These are phyloP conservation scores for Bryum argenteum DNA, from an alignment of 225 moss, liverwort and hornwort genomes.

Conservation along the genomic window DNA sequence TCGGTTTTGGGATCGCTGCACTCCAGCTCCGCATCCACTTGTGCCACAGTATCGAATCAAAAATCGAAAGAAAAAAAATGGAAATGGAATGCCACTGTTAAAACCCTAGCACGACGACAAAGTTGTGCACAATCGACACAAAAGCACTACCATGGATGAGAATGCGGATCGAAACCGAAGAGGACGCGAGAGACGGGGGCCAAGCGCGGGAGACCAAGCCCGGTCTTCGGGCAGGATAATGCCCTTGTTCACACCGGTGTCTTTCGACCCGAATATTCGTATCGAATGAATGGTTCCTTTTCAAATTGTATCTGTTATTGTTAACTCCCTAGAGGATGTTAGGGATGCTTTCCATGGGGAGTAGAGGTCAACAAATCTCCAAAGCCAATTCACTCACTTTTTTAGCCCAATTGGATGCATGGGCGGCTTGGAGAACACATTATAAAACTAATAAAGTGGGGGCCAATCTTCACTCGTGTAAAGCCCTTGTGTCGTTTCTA, in stretches of 20 bases:
- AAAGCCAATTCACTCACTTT: no score
- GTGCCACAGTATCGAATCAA: not conserved
- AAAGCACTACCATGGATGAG: not conserved
- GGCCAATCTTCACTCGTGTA: no score
- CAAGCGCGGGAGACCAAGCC: slow-evolving; percentile 8
- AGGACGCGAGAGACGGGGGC: not conserved
- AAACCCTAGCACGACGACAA: slow-evolving; percentile 10
- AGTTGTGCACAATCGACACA: not conserved
- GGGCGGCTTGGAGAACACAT: no score
- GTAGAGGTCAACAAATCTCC: no score
- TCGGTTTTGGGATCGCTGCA: not conserved
- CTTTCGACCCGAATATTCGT: not conserved
- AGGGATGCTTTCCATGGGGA: no score
- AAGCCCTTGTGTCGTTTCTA: no score
- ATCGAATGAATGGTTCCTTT: no score
- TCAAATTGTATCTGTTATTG: no score
- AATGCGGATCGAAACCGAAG: not conserved
- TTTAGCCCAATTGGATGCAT: no score
- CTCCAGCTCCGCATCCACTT: slow-evolving; percentile 19
- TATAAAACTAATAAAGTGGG: no score
- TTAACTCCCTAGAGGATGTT: no score
- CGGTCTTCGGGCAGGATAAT: not conserved
- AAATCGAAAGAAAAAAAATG: not conserved
- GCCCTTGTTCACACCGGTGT: not conserved
- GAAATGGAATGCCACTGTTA: not conserved